phyloP scores from a whole-genome alignment of 2,329 filamentous ascomycete species.

The Chaetomiaceae sp. region DNA sequence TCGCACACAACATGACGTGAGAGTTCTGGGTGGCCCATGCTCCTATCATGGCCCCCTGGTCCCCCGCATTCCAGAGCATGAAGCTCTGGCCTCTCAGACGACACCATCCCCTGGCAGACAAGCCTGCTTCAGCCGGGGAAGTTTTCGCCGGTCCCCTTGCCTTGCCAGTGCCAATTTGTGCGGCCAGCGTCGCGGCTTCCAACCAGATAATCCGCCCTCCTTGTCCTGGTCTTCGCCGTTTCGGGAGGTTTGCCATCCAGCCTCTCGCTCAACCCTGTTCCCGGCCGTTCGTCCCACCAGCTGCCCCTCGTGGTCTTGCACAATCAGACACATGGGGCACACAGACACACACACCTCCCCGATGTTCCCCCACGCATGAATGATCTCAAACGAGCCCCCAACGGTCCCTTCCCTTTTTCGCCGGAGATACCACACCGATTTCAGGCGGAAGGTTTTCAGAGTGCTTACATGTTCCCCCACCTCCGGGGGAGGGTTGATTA shows the following conservation, averaged over 20 bases:
- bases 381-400: conserved; percentile 9
- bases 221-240: conserved; percentile 6
- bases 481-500: not conserved
- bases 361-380: conserved; percentile 24
- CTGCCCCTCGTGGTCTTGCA: not conserved
- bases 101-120: conserved; percentile 7
- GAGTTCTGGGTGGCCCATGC: conserved; percentile 16
- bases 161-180: conserved; percentile 20
- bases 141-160: too few species aligned
- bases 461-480: conserved; percentile 1
- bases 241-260: conserved; percentile 8
- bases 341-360: conserved; percentile 3
- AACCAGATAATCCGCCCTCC: conserved; percentile 18
- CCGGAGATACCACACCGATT: not conserved
- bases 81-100: conserved; percentile 20
- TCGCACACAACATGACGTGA: conserved; percentile 18
- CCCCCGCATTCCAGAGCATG: conserved; percentile 23
- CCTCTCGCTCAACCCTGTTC: conserved; percentile 5
- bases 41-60: conserved; percentile 6
- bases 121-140: conserved; percentile 18
- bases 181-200: conserved; percentile 27
- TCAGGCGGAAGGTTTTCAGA: not conserved
- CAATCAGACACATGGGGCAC: conserved; percentile 8
- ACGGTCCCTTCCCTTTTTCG: not conserved
- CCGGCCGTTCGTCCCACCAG: conserved; percentile 1